Evolutionary conservation across 1,139 yeast species (phyloP), one percentile per base, ranked within the genome.

Genomic region (Taiozyma onychis): DNA sequence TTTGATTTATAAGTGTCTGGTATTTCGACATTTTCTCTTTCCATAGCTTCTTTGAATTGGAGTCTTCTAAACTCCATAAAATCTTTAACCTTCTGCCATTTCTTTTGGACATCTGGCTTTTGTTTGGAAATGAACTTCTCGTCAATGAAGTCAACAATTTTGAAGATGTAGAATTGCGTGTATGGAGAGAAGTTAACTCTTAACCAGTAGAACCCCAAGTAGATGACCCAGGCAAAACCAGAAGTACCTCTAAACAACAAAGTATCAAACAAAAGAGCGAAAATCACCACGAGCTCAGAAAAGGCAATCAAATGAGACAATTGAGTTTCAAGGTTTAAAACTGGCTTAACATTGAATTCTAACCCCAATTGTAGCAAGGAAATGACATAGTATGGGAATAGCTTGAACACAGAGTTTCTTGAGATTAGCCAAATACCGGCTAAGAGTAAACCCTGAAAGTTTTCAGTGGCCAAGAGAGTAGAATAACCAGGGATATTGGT

Each of bases 121-220:
- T 62, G 64, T 51, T 66, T 64, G n/a, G 63, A 56, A 49, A 72
- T 69, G 8, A 69, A 51, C 44, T 63, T 61, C 39, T 59, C 56
- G 52, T 69, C 72, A 34, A 66, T 47, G 34, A 57, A 53, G 22
- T 54, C 45, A 16, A 69, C 50, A 6, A 64, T 21, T 44, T 60
- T 64, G 43, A 70, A 52, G 27, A 66, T 44, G 28, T 66, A 61
- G 4, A 62, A 62, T 53, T 70, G 74, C 4, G 69, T 65, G 49
- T 70, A 71, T 10, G 71, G 66, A 9, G 71, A 66, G 56, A 68
- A 71, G 51, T 69, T 69, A 43, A 85, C 67, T 68, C 89, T 78
- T 58, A 86, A 69, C 90, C 91, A 85, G 70, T 80, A 83, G 63
- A 85, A 81, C 50, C 77, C 66, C 51, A 75, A 61, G 64, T 82